A percentile compares a stretch with the other conserved stretches of the same genome.
These are phyloP conservation scores for Argentina anserina DNA, from an alignment of 306 rosid genomes.

Conservation along the genomic window DNA sequence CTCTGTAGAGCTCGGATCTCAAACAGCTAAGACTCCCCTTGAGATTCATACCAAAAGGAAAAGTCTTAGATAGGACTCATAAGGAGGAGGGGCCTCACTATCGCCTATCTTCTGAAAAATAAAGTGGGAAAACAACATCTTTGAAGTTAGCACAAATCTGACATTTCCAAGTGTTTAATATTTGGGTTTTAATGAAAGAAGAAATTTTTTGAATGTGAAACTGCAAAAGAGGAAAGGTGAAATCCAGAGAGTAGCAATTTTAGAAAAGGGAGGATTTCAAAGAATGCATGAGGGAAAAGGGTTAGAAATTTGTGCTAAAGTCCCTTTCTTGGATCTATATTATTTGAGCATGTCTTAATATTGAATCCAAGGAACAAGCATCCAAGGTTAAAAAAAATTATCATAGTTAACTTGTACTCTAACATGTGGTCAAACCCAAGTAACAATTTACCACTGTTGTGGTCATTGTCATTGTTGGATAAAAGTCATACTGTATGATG, in stretches of 20 bases:
- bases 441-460: conserved; percentile 12
- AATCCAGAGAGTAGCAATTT: conserved; percentile 27
- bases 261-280: conserved; percentile 26
- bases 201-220: conserved; percentile 21
- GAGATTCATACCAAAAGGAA: conserved; percentile 34
- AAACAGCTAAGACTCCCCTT: conserved; percentile 56
- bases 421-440: conserved; percentile 32
- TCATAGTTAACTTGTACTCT: background rate
- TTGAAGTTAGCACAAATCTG: conserved; percentile 59
- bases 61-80: conserved; percentile 24
- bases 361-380: conserved; percentile 84
- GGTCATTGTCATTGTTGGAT: conserved; percentile 27
- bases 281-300: conserved; percentile 39
- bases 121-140: conserved; percentile 34
- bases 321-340: conserved; percentile 45
- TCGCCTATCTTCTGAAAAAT: conserved; percentile 17
- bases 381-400: conserved; percentile 48
- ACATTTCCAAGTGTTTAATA: conserved; percentile 41
- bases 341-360: conserved; percentile 35
- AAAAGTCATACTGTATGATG: conserved; percentile 21
- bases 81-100: conserved; percentile 34
- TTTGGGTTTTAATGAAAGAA: background rate
- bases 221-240: conserved; percentile 39
- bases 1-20: conserved; percentile 78
- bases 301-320: conserved; percentile 76